Evolutionary conservation across 768 basidiomycete species (phyloP), one percentile per base, ranked within the genome.

Genomic region (Leccinum ochraceum): DNA sequence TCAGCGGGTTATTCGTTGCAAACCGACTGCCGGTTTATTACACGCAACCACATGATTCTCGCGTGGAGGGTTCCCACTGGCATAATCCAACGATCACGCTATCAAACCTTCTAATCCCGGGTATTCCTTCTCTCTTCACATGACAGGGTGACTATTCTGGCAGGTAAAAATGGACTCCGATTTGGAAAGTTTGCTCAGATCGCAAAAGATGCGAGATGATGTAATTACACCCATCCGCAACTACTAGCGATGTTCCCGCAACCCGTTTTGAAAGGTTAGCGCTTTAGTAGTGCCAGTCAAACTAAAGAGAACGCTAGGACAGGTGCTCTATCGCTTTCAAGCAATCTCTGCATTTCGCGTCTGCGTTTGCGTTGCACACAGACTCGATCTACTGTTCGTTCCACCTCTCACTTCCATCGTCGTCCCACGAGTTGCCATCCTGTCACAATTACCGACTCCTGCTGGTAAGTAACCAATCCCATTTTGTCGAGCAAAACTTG

Each of bases 161-260:
- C 49, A 50, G 28, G 54, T 17, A 34, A 56, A 49, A 57, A 50
- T 53, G 54, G 36, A 44, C 24, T 32, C 53, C 56, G 42, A 22
- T 30, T 9, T 28, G 26, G 26, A 28, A 28, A 54, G 63, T 50
- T 53, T 60, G 10, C 22, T 59, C 37, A 36, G 13, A 57, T 54
- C 36, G 22, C 54, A 57, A 28, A 46, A 46, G 49, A 51, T 59
- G 39, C 55, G 32, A 52, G 30, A 24, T 59, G 63, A 59, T 66
- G 53, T 55, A 59, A 70, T 69, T 14, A 62, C 69, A 32, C 54
- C 58, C 69, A 59, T 58, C 65, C 48, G 28, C 54, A 67, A 58
- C 34, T 32, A 32, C 32, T 36, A 26, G 52, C n/a, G 52, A 54
- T 42, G 39, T 61, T 60, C 30, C 49, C 36, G 58, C 30, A 53